These are phyloP conservation scores for Pseudocercospora fuligena DNA, from an alignment of 2,329 filamentous ascomycete species.

Conservation along the genomic window DNA sequence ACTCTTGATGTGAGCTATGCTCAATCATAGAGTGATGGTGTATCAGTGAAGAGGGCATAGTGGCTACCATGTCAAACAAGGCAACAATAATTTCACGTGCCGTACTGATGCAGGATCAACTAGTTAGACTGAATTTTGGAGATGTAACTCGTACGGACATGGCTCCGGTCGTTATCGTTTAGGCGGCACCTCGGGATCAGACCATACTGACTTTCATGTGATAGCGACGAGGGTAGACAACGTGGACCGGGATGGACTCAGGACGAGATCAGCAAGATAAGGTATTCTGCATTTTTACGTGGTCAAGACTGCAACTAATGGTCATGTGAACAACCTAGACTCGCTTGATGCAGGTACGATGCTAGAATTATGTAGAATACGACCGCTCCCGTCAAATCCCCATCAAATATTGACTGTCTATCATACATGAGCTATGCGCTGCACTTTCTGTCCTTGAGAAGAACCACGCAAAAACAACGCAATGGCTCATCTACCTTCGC, in stretches of 20 bases:
- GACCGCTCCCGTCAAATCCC: neutral
- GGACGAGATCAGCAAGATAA: neutral
- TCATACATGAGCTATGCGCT: neutral
- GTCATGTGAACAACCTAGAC: neutral
- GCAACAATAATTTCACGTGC: neutral
- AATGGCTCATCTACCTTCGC: neutral
- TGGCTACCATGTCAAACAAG: no score
- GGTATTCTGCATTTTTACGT: neutral
- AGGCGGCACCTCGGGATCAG: neutral
- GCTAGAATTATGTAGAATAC: no score
- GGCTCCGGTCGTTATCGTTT: neutral
- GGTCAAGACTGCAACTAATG: neutral
- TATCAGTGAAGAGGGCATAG: neutral
- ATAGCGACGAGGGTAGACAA: neutral
- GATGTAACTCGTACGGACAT: neutral
- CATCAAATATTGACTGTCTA: neutral
- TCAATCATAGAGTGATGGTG: neutral
- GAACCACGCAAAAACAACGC: neutral
- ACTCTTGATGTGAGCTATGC: neutral
- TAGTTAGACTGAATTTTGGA: neutral
- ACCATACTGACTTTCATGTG: neutral
- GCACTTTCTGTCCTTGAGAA: neutral
- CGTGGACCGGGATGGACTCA: neutral
- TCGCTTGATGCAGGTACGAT: neutral
- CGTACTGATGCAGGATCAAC: neutral